Base-by-base conservation (phyloP, 495 filamentous ascomycete species). In the Chaetomium cochliodes region DNA sequence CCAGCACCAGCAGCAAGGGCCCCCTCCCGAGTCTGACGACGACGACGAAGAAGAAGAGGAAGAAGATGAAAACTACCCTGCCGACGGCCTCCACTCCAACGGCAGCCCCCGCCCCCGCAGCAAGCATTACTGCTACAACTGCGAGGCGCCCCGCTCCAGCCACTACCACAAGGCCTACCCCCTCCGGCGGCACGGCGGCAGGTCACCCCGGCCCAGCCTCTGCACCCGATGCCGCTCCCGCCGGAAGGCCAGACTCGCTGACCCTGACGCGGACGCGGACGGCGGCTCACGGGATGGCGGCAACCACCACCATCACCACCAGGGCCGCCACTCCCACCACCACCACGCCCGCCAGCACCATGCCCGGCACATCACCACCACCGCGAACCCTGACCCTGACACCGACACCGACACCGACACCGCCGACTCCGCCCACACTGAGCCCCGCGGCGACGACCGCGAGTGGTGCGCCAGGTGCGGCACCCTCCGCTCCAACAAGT, bases 121-220 rank as follows among this genome's bases (percentile, higher is more conserved):
- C 16, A 11, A 16, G 18, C 65, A 67, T 26, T 15, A 18, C 23
- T 79, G 76, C 62, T 69, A 62, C 6, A 58, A 60, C 18, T 79
- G 76, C 64, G 72, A 70, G 42, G 65, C 59, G 16, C 66, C 70
- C 20, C 75, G 74, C 0, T 55, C 61, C 25, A 65, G 61, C 22
- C 39, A 16, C 1, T 76, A 73, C 49, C 70, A 74, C 25, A 13
- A 65, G 0, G 63, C 71, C 9, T 46, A 75, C 51, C 74, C 72
- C 4, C 12, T 37, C n/a, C n/a, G n/a, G n/a, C n/a, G n/a, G 3
- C 39, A 16, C 26, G 2, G 0, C 7, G 53, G 42, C 42, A 22
- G 22, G n/a, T 5, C 2, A 0, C 25, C 42, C 9, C 65, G 73
- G 3, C 67, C 66, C 23, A 73, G 59, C 37, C 73, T 73, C 51